Conservation (phyloP, 305 asterid genomes). For the Coffea humblotiana region DNA sequence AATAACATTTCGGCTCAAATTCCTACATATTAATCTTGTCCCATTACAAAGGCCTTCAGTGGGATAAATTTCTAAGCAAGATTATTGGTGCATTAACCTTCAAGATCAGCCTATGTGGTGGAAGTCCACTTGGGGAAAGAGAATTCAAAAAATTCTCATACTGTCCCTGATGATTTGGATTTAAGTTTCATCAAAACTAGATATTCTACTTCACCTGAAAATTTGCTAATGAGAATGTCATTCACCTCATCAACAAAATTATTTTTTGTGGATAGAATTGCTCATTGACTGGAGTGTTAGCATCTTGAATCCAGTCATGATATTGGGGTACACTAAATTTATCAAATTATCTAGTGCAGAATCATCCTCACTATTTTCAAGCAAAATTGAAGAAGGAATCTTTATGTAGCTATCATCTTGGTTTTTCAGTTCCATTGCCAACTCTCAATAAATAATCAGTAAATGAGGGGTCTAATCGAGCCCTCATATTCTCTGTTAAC, state of each 20-base stretch:
- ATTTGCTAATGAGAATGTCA: neutral
- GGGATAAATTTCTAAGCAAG: neutral
- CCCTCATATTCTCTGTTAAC: neutral
- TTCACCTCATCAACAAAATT: constrained; percentile 16
- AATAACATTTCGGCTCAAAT: neutral
- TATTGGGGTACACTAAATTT: neutral
- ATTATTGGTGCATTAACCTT: neutral
- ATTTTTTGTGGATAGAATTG: constrained; percentile 7
- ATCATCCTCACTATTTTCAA: neutral
- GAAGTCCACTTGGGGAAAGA: neutral
- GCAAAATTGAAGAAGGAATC: neutral
- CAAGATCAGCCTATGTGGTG: neutral
- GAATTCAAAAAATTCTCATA: constrained; percentile 3
- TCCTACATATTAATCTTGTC: neutral
- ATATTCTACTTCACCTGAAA: neutral
- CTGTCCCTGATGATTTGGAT: neutral
- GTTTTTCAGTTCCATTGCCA: constrained; percentile 1
- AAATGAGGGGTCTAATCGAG: neutral
- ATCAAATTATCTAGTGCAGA: neutral
- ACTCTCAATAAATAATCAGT: neutral
- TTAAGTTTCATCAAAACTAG: neutral
- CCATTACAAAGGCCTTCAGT: constrained; percentile 19
- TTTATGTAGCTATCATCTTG: neutral
- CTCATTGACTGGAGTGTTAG: neutral
- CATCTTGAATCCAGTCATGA: no score